Conservation (phyloP, 2,329 filamentous ascomycete species). For the Xylariaceae sp. region DNA sequence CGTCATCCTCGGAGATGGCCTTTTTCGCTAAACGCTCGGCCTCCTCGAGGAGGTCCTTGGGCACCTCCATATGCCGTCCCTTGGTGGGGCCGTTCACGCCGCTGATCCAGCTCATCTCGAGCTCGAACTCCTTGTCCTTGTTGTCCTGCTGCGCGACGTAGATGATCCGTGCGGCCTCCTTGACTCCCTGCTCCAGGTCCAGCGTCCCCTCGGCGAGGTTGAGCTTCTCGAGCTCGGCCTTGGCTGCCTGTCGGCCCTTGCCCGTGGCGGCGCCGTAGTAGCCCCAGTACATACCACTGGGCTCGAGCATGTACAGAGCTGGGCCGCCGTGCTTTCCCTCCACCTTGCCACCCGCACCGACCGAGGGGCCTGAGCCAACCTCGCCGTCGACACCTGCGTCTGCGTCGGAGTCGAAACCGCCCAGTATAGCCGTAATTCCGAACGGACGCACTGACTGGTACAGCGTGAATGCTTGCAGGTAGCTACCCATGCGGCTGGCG, state of each 20-base stretch:
- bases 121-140: slow-evolving; percentile 99
- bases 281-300: slow-evolving; percentile 94
- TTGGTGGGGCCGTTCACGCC: slow-evolving; percentile 77
- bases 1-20: slow-evolving; percentile 78
- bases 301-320: slow-evolving; percentile 97
- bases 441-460: slow-evolving; percentile 96
- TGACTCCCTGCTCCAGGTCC: slow-evolving; percentile 79
- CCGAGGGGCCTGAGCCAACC: slow-evolving; percentile 71
- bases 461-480: slow-evolving; percentile 94
- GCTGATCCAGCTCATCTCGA: slow-evolving; percentile 99
- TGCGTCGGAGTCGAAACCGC: slow-evolving; percentile 84
- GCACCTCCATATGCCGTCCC: slow-evolving; percentile 87
- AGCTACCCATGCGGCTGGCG: slow-evolving; percentile 87
- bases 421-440: slow-evolving; percentile 90
- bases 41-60: slow-evolving; percentile 82
- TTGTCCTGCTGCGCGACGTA: slow-evolving; percentile 97
- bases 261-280: slow-evolving; percentile 98
- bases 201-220: slow-evolving; percentile 73
- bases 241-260: slow-evolving; percentile 93
- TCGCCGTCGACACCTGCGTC: slow-evolving; percentile 83
- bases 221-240: slow-evolving; percentile 97
- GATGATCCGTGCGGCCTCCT: slow-evolving; percentile 94
- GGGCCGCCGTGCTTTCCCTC: slow-evolving; percentile 74
- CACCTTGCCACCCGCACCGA: slow-evolving; percentile 78
- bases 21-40: slow-evolving; percentile 90